Percentiles rank a stretch among this genome's conserved stretches.
phyloP scores from a whole-genome alignment of 495 filamentous ascomycete species.

The Lasiosphaeria hispida region DNA sequence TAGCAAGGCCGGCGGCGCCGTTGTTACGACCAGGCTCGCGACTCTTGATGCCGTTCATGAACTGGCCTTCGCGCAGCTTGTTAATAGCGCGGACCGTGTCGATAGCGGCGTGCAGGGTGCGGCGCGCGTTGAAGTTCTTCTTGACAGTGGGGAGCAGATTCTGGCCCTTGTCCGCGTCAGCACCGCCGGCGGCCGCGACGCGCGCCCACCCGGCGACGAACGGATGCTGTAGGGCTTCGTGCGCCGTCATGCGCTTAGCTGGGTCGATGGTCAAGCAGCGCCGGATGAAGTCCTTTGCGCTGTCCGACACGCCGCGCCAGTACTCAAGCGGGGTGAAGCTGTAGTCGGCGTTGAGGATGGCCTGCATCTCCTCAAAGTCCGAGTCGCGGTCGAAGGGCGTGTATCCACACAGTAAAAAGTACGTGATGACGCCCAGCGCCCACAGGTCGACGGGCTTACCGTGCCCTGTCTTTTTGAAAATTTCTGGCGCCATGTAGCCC shows the following conservation, averaged over 20 bases:
- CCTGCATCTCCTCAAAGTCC: slow-evolving; percentile 98
- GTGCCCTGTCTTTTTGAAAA: slow-evolving; percentile 84
- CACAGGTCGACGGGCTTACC: slow-evolving; percentile 91
- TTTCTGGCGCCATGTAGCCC: slow-evolving; percentile 96
- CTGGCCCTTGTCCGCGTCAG: slow-evolving; percentile 61
- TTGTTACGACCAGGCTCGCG: slow-evolving; percentile 34
- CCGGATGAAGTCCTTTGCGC: slow-evolving; percentile 82
- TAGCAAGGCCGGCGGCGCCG: slow-evolving; percentile 6
- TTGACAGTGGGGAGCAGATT: slow-evolving; percentile 91
- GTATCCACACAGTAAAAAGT: slow-evolving; percentile 97
- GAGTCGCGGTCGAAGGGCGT: slow-evolving; percentile 97
- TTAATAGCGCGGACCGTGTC: slow-evolving; percentile 98
- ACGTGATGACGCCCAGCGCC: slow-evolving; percentile 95
- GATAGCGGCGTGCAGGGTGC: slow-evolving; percentile 93
- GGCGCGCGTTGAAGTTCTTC: slow-evolving; percentile 97
- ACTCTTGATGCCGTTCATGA: slow-evolving; percentile 63
- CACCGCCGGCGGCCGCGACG: slow-evolving; percentile 48
- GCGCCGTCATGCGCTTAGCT: slow-evolving; percentile 81
- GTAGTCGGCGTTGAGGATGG: slow-evolving; percentile 94
- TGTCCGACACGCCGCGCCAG: slow-evolving; percentile 88
- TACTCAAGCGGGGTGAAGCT: slow-evolving; percentile 93
- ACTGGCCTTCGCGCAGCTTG: slow-evolving; percentile 82
- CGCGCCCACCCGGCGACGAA: slow-evolving; percentile 67
- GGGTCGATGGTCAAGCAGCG: slow-evolving; percentile 86
- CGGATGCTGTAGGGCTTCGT: slow-evolving; percentile 84